Conservation (phyloP, 768 basidiomycete genomes). For the Suillus spraguei region DNA sequence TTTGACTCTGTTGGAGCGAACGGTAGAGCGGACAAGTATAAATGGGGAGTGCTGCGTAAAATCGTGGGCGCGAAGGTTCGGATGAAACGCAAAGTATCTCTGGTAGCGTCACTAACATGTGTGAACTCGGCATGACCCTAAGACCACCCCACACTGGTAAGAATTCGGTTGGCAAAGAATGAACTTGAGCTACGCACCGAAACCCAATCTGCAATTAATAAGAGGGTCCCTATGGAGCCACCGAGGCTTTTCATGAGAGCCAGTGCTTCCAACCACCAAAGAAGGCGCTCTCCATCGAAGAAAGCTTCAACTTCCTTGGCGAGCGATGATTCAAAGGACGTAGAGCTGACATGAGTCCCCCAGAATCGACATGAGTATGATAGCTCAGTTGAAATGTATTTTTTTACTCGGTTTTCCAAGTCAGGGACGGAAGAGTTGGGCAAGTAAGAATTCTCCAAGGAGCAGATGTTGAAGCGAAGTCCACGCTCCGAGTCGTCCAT, state of each 20-base stretch:
- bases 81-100: constrained; percentile 18
- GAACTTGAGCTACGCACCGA: neutral
- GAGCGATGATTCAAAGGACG: constrained; percentile 4
- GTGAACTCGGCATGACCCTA: constrained; percentile 6
- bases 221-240: neutral
- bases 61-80: constrained; percentile 16
- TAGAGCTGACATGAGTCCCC: constrained; percentile 29
- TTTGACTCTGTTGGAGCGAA: constrained; percentile 26
- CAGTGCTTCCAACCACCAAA: neutral
- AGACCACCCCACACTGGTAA: neutral
- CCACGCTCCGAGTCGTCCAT: constrained; percentile 21
- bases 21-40: constrained; percentile 29
- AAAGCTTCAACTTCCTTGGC: constrained; percentile 21
- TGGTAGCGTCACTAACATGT: neutral
- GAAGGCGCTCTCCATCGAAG: constrained; percentile 17
- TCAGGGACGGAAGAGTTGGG: constrained; percentile 24
- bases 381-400: constrained; percentile 25
- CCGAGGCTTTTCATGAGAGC: constrained; percentile 19
- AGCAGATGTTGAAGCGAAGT: constrained; percentile 17
- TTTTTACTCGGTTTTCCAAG: constrained; percentile 14
- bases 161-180: neutral
- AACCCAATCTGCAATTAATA: neutral
- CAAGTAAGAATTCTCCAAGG: constrained; percentile 28
- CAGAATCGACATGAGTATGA: constrained; percentile 36
- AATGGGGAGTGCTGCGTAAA: constrained; percentile 23